Base-by-base conservation (phyloP, 2,329 filamentous ascomycete genomes). In the Botrytis porri region DNA sequence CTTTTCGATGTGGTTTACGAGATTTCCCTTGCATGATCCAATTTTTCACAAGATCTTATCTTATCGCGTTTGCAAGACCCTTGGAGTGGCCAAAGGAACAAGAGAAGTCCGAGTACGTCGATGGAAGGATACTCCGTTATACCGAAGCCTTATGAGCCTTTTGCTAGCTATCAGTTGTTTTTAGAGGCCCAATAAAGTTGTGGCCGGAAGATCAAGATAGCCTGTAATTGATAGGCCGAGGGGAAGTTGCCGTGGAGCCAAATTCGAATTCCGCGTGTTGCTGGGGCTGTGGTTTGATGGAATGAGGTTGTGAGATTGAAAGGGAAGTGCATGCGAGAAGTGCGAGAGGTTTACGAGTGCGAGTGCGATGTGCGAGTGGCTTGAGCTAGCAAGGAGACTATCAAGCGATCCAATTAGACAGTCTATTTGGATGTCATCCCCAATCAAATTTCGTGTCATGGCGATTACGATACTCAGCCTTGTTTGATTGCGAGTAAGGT, bases 1-100 rank as follows among this genome's bases (percentile, higher is more conserved):
- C 82, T 78, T 83, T 83, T 20, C 78, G 18, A 60, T 72, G 70
- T 6, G 54, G 70, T 64, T 69, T 72, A 51, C 70, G 76, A 63
- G 71, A 63, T 25, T 25, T 39, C 18, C 48, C 37, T 37, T 69
- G 65, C 65, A 54, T 63, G 41, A 41, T 64, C 59, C 59, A 22
- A 61, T 20, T 37, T 37, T n/a, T n/a, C 37, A 62, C 37, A 25
- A 45, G 18, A 18, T 66, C 22, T 61, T 45, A 61, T 61, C 51
- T 61, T 61, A 35, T 57, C 66, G n/a, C n/a, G n/a, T 29, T 54
- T 57, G 51, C 51, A 32, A n/a, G 51, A 57, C 51, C n/a, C 51
- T n/a, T 32, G 51, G n/a, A 18, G 25, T 57, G 5, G n/a, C 51
- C 51, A 29, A 6, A 41, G 37, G 35, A 22, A 45, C n/a, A 25